Percentiles rank a stretch among this genome's conserved stretches.
Evolutionary conservation across 257 asterid genomes (phyloP).

Genomic region (Perilla frutescens): DNA sequence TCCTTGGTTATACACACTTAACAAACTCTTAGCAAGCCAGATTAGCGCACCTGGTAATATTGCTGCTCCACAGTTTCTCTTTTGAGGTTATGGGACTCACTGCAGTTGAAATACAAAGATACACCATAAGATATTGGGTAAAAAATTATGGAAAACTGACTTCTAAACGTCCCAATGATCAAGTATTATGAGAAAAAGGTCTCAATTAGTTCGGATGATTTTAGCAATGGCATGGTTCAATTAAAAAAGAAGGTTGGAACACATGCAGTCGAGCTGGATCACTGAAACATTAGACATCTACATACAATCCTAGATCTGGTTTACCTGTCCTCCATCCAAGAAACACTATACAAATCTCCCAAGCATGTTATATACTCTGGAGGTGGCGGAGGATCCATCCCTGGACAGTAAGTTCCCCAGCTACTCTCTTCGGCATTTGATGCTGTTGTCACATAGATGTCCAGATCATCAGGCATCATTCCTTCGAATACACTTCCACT

Average conservation of each 20-base stretch:
- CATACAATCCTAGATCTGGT: not conserved
- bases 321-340: conserved; percentile 99
- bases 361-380: conserved; percentile 73
- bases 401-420: conserved; percentile 89
- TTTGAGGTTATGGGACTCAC: conserved; percentile 84
- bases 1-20: not conserved
- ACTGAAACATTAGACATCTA: not conserved
- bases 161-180: not conserved
- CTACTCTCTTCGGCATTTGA: conserved; percentile 89
- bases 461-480: conserved; percentile 72
- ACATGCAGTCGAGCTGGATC: not conserved
- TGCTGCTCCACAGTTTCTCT: conserved; percentile 76
- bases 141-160: not conserved
- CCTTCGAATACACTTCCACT: conserved; percentile 92
- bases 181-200: not conserved
- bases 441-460: conserved; percentile 84
- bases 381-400: conserved; percentile 72
- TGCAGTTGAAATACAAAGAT: conserved; percentile 31
- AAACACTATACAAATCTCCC: conserved; percentile 91
- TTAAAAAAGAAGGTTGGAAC: not conserved
- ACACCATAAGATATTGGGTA: not conserved
- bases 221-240: not conserved
- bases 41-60: conserved; percentile 57
- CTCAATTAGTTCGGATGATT: not conserved
- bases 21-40: not conserved